Base-by-base conservation (phyloP, 192 early-diverging fungal species). In the Diversispora eburnea region DNA sequence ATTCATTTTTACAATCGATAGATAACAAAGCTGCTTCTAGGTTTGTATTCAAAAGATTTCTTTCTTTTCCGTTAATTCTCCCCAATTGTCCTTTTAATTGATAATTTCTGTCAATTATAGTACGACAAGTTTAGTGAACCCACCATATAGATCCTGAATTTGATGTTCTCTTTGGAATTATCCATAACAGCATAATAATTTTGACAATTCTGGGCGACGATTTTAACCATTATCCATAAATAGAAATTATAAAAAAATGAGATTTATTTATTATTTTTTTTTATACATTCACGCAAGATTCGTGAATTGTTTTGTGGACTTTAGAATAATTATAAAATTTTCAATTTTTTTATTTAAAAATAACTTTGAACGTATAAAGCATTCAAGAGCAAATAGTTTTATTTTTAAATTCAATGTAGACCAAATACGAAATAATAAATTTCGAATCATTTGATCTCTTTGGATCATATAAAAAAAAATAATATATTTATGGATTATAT, bases 121-220 rank as follows among this genome's bases (percentile, higher is more conserved):
- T 19, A 69, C 49, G 10, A 55, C 51, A n/a, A 52, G 67, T 54
- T 69, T 69, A 43, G 51, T 69, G 12, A 69, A 69, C 46, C 67
- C 67, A 19, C 67, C 67, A 22, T 69, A 69, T 69, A 25, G 20
- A 41, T 17, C 61, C 43, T 63, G 49, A 58, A 20, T n/a, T n/a
- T 46, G 9, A 6, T 63, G 10, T 63, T 4, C 6, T 12, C 20
- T 9, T 61, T 8, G 25, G n/a, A 19, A 13, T 39, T 12, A 60
- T 12, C 0, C 12, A 33, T 3, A 39, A 13, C 3, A 39, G 33
- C 15, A 39, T 5, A 13, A 41, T 25, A 19, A 61, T 15, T 22
- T 15, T 42, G 22, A 33, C 8, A 39, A 61, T 13, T 54, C 51
- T 33, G 25, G 25, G 25, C 25, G 2, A 33, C 25, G 2, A 33